These are phyloP conservation scores for Capronia americana DNA, from an alignment of 2,329 filamentous ascomycete species.

Conservation along the genomic window DNA sequence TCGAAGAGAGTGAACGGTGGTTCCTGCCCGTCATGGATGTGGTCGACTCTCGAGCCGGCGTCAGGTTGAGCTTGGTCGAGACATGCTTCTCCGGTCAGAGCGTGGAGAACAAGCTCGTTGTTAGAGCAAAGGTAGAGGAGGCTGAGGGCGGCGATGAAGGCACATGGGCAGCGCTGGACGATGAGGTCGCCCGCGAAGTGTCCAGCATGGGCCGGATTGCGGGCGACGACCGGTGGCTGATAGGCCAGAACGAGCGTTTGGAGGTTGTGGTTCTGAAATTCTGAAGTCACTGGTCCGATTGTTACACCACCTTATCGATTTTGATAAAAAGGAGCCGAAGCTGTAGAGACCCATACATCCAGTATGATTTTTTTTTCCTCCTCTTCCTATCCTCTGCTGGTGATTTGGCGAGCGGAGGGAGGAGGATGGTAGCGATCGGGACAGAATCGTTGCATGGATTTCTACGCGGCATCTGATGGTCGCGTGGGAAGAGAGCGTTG, in stretches of 20 bases:
- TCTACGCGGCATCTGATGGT: background rate
- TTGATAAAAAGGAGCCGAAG: background rate
- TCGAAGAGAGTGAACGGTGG: conserved; percentile 44
- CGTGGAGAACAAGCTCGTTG: conserved; percentile 41
- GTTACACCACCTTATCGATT: background rate
- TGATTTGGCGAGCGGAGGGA: background rate
- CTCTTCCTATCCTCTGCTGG: background rate
- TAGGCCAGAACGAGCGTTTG: conserved; percentile 62
- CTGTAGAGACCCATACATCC: background rate
- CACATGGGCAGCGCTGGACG: conserved; percentile 39
- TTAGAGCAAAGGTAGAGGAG: conserved; percentile 44
- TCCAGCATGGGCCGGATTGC: conserved; percentile 61
- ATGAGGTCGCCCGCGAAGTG: conserved; percentile 55
- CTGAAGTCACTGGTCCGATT: conserved; percentile 18
- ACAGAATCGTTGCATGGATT: background rate
- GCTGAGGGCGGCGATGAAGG: conserved; percentile 15
- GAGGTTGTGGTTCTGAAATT: conserved; percentile 63
- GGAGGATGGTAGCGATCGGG: background rate
- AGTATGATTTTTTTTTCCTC: background rate
- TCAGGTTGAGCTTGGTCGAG: conserved; percentile 46
- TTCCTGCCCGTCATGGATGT: conserved; percentile 48
- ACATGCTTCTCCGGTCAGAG: conserved; percentile 43
- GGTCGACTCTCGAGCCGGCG: conserved; percentile 42
- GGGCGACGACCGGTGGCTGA: conserved; percentile 67
- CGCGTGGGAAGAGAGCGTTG: background rate